Evolutionary conservation across 2,329 filamentous ascomycete species (phyloP).

Genomic region (Aspergillus versicolor): DNA sequence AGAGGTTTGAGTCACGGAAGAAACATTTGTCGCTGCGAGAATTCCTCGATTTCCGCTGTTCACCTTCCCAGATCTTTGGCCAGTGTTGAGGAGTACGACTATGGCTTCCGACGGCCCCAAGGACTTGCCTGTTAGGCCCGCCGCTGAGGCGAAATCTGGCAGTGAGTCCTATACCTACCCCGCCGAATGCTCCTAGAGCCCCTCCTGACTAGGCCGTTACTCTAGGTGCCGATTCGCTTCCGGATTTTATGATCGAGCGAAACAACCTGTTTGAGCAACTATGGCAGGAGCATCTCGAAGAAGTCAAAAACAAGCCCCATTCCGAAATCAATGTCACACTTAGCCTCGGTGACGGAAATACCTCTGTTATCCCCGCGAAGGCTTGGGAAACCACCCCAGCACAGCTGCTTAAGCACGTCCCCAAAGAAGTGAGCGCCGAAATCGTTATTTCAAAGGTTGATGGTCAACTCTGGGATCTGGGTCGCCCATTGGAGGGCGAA

Average conservation of each 20-base stretch:
- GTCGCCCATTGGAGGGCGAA: constrained; percentile 82
- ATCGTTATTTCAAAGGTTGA: constrained; percentile 80
- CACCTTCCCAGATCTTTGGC: constrained; percentile 19
- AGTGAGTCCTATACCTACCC: constrained; percentile 30
- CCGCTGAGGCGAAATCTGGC: constrained; percentile 28
- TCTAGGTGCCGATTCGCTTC: constrained; percentile 46
- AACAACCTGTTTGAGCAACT: constrained; percentile 85
- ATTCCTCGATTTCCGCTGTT: constrained; percentile 18
- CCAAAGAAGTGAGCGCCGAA: constrained; percentile 84
- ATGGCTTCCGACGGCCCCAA: constrained; percentile 38
- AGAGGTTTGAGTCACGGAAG: constrained; percentile 6
- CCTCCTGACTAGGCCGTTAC: constrained; percentile 25
- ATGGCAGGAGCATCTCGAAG: constrained; percentile 79
- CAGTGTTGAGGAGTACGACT: constrained; percentile 14
- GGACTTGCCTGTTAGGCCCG: constrained; percentile 37
- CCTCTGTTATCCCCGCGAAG: constrained; percentile 57
- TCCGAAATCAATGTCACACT: constrained; percentile 51
- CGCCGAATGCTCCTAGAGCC: constrained; percentile 33
- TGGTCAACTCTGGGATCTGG: constrained; percentile 84
- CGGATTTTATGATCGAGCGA: constrained; percentile 78
- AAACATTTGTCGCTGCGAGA: constrained; percentile 16
- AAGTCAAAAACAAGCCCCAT: constrained; percentile 57
- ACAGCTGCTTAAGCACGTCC: constrained; percentile 74
- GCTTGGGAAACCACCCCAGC: constrained; percentile 89
- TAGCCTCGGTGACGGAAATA: constrained; percentile 42